Conservation (phyloP, 2,329 filamentous ascomycete species). For the Aureobasidium pullulans region DNA sequence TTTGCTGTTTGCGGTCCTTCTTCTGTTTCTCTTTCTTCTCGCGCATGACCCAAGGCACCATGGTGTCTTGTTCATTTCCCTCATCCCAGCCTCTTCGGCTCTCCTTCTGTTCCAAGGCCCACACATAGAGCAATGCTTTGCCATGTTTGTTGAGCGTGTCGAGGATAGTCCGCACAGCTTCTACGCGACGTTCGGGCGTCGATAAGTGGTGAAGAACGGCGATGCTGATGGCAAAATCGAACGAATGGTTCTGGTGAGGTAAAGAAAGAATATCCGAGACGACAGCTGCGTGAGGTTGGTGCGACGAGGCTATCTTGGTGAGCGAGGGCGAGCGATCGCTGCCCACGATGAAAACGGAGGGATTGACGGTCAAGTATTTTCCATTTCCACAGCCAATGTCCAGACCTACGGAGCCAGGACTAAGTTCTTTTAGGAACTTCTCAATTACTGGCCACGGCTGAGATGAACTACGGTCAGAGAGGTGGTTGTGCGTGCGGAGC, state of each 20-base stretch:
- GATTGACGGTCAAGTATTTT: conserved; percentile 82
- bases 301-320: conserved; percentile 49
- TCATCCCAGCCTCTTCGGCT: conserved; percentile 87
- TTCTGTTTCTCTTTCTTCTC: conserved; percentile 26
- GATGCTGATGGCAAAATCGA: conserved; percentile 90
- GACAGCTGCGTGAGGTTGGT: conserved; percentile 58
- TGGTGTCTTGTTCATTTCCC: conserved; percentile 76
- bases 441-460: conserved; percentile 89
- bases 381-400: conserved; percentile 96
- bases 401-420: conserved; percentile 68
- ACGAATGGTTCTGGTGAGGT: conserved; percentile 59
- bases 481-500: neutral
- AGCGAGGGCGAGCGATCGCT: conserved; percentile 70
- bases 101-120: conserved; percentile 85
- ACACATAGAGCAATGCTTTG: conserved; percentile 77
- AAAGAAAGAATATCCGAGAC: conserved; percentile 79
- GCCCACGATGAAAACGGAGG: conserved; percentile 68
- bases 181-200: conserved; percentile 62
- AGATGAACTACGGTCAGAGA: conserved; percentile 20
- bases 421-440: conserved; percentile 60
- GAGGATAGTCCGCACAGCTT: conserved; percentile 65
- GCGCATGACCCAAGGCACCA: conserved; percentile 87
- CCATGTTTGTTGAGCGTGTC: conserved; percentile 55
- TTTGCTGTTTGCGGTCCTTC: conserved; percentile 21
- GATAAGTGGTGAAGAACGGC: conserved; percentile 93